Evolutionary conservation across 1,284 basidiomycete genomes (phyloP).

Genomic region (Trichosporon coremiiforme): DNA sequence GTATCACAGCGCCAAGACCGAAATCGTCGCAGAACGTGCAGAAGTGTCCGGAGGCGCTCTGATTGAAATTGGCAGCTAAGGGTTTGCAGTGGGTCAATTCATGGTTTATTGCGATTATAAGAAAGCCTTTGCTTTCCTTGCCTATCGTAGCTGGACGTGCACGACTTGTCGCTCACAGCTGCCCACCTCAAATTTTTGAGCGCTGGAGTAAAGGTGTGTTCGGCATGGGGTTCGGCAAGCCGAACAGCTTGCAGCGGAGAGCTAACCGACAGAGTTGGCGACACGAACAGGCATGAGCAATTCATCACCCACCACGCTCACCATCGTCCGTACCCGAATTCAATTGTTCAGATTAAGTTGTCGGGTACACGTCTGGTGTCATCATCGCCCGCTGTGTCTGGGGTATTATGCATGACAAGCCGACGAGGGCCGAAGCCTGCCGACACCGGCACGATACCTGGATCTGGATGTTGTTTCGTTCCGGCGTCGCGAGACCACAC

Average conservation of each 20-base stretch:
- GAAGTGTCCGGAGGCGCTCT: not conserved
- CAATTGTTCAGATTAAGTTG: not conserved
- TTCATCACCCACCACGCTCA: not conserved
- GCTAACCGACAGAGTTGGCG: not conserved
- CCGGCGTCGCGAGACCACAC: not conserved
- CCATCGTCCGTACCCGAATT: not conserved
- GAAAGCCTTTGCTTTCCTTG: not conserved
- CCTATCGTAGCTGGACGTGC: too few species aligned
- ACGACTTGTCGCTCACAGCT: too few species aligned
- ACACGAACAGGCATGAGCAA: not conserved
- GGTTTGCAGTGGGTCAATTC: constrained; percentile 9
- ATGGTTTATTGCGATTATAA: not conserved
- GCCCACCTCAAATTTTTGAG: too few species aligned
- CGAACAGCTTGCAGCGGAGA: not conserved
- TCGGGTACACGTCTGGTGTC: not conserved
- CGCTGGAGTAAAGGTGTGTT: too few species aligned
- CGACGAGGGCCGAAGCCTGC: not conserved
- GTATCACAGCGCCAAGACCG: not conserved
- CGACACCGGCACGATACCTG: not conserved
- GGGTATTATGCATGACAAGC: not conserved
- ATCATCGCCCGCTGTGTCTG: not conserved
- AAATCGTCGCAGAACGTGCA: not conserved
- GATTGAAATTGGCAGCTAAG: not conserved
- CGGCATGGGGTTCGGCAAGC: not conserved
- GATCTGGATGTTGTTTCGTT: not conserved